Base-by-base conservation (phyloP, 352 stramenopile species). In the Globisporangium cystogenes region DNA sequence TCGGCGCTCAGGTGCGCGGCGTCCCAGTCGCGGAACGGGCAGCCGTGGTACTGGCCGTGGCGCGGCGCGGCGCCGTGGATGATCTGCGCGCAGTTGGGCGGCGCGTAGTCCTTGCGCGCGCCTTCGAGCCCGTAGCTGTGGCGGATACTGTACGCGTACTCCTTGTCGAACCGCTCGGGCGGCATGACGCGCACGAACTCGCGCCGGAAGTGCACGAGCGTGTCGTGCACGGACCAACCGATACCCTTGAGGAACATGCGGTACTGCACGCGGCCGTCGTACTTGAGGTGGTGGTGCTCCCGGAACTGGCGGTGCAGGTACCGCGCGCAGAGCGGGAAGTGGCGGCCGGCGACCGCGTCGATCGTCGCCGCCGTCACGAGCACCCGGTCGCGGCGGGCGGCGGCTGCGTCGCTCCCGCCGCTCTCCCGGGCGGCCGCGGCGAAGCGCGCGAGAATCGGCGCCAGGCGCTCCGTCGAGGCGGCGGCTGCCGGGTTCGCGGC, bases 61-160 rank as follows among this genome's bases (percentile, higher is more conserved):
- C 68, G 66, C 29, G 80, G 84, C 18, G 68, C 53, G 5, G 55
- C 43, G 3, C 69, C 62, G 1, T 60, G 51, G 37, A 86, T 77
- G 39, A 95, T 87, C 33, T 82, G 60, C 27, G 66, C 40, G 48
- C 84, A 95, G 39, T 72, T 55, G 10, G 82, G 51, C 20, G 82
- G 80, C 18, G 63, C 44, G 57, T 93, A 95, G 48, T 91, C 72
- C 52, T 78, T 86, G 11, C 82, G 70, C 15, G 72, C 77, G 0
- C 84, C 84, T 74, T 91, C 84, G 1, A 92, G 67, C 0, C 86
- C 86, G 51, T 95, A 95, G 62, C 72, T 89, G 62, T 96, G 85
- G 15, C 84, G 84, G 51, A 96, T 93, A 59, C 90, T 74, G 52
- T 96, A 96, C 6, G 81, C 72, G 53, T 94, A 92, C 56, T 93